Percentiles rank a stretch among this genome's conserved stretches.
phyloP scores from a whole-genome alignment of 257 asterid species.

The Lantana camara region DNA sequence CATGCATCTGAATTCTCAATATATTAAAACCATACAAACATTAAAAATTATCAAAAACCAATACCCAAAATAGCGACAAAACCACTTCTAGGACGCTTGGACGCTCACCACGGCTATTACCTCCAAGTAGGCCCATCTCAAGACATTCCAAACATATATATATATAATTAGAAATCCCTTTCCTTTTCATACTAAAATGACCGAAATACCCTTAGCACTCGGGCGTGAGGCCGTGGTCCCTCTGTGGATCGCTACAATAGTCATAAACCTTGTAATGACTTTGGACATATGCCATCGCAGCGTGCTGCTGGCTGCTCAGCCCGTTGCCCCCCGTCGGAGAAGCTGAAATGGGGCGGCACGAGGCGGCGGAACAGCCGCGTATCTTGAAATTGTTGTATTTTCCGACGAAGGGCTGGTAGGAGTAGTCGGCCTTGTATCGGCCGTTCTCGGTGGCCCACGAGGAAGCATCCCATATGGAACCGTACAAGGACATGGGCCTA shows the following conservation, averaged over 20 bases:
- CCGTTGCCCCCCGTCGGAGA: constrained; percentile 47
- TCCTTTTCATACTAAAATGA: no score
- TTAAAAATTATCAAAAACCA: background rate
- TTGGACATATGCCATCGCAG: constrained; percentile 62
- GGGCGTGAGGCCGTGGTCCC: constrained; percentile 63
- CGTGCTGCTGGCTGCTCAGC: constrained; percentile 61
- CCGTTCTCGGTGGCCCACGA: constrained; percentile 96
- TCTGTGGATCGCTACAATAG: constrained; percentile 56
- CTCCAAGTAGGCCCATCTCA: constrained; percentile 32
- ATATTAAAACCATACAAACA: no score
- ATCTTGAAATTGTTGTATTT: constrained; percentile 64
- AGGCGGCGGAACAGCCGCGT: constrained; percentile 44
- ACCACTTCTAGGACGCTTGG: constrained; percentile 30
- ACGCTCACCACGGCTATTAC: no score
- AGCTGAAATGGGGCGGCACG: constrained; percentile 45
- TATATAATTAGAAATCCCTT: background rate
- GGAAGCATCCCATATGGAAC: constrained; percentile 96
- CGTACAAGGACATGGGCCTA: constrained; percentile 81
- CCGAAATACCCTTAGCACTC: constrained; percentile 48
- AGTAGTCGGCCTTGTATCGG: constrained; percentile 66
- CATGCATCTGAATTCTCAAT: background rate
- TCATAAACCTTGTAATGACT: constrained; percentile 61
- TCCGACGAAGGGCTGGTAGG: constrained; percentile 67
- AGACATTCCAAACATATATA: constrained; percentile 26
- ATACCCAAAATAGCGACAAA: background rate